Evolutionary conservation across 2,329 filamentous ascomycete genomes (phyloP).

Genomic region (Alternaria burnsii): DNA sequence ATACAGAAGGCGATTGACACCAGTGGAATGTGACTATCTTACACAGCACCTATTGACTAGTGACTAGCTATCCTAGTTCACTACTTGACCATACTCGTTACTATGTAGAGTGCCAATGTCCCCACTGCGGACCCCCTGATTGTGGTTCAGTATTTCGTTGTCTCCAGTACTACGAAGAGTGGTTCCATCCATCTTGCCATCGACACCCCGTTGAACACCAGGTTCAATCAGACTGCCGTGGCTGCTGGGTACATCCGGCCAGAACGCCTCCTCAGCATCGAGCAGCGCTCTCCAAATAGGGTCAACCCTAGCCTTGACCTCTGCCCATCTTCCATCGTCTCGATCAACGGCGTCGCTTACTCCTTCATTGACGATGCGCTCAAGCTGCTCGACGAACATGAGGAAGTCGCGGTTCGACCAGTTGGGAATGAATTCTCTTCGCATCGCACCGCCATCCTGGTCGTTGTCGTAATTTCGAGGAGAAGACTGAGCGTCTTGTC

Average conservation of each 20-base stretch:
- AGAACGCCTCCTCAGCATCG: constrained; percentile 47
- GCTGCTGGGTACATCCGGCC: constrained; percentile 32
- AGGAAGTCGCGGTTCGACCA: constrained; percentile 71
- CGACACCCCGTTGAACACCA: constrained; percentile 5
- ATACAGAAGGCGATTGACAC: too few relatives aligned
- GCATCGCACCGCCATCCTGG: constrained; percentile 70
- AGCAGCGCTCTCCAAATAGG: constrained; percentile 37
- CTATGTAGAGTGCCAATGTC: constrained; percentile 3
- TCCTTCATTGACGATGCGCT: constrained; percentile 62
- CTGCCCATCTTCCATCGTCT: constrained; percentile 30
- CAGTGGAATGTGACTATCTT: background rate
- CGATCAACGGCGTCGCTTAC: constrained; percentile 29
- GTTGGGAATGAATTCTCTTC: constrained; percentile 72
- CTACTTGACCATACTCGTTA: constrained; percentile 2
- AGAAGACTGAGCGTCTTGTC: constrained; percentile 28
- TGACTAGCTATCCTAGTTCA: background rate
- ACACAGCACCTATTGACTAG: background rate
- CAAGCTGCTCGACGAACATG: constrained; percentile 65
- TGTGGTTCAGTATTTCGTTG: constrained; percentile 4
- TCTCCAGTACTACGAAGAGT: constrained; percentile 11
- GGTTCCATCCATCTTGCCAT: constrained; percentile 17
- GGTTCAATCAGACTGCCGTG: constrained; percentile 13
- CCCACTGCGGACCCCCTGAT: constrained; percentile 7
- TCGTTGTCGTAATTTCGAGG: constrained; percentile 54
- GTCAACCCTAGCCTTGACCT: constrained; percentile 35